phyloP scores from a whole-genome alignment of 305 asterid species.

The Vinca major region DNA sequence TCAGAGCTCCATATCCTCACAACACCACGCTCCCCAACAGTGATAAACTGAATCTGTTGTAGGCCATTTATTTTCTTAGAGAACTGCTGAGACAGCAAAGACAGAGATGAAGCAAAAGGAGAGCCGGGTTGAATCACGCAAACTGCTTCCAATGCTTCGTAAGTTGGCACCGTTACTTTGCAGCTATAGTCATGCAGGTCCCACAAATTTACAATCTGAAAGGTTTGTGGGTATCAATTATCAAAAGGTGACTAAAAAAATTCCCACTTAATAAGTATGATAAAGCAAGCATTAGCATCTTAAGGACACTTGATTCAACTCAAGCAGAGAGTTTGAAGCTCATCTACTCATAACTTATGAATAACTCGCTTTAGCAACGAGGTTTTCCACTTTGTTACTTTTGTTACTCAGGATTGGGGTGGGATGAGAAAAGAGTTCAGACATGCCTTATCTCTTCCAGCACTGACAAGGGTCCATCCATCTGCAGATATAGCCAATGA shows the following conservation, averaged over 20 bases:
- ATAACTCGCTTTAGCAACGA: not conserved
- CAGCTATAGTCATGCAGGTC: slow-evolving; percentile 71
- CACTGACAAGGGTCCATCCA: slow-evolving; percentile 79
- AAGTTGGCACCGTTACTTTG: slow-evolving; percentile 56
- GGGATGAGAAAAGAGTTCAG: too few species aligned
- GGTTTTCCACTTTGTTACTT: not conserved
- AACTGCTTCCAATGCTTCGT: slow-evolving; percentile 81
- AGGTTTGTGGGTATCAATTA: slow-evolving; percentile 22
- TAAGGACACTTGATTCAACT: not conserved
- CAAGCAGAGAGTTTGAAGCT: not conserved
- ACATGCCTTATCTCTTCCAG: slow-evolving; percentile 90
- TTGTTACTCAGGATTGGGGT: not conserved
- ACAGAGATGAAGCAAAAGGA: slow-evolving; percentile 44
- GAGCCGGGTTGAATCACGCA: slow-evolving; percentile 52
- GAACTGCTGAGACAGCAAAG: slow-evolving; percentile 32
- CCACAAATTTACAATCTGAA: slow-evolving; percentile 90
- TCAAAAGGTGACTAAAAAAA: slow-evolving; percentile 19
- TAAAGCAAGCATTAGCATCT: not conserved
- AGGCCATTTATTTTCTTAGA: slow-evolving; percentile 43
- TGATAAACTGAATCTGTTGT: slow-evolving; percentile 52
- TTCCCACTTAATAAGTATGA: not conserved
- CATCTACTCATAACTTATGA: not conserved
- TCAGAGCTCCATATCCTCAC: slow-evolving; percentile 88
- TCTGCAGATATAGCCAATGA: slow-evolving; percentile 81
- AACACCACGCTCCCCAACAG: slow-evolving; percentile 94